A percentile compares a stretch with the other conserved stretches of the same genome.
Evolutionary conservation across 257 asterid species (phyloP).

Genomic region (Voacanga thouarsii): DNA sequence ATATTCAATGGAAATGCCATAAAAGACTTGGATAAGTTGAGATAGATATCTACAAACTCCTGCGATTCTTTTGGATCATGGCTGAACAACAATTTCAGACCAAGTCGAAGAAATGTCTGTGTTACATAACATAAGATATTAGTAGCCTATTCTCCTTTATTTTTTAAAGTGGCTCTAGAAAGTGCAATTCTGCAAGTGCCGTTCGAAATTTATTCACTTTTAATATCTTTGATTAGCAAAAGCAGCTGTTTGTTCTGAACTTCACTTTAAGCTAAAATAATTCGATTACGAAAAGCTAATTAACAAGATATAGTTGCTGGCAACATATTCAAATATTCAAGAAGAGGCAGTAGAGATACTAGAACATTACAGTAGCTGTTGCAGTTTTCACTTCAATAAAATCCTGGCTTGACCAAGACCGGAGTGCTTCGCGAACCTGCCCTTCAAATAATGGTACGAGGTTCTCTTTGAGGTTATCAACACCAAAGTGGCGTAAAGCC

Average conservation of each 20-base stretch:
- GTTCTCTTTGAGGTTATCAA: not conserved
- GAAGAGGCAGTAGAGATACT: not conserved
- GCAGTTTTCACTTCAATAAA: too few relatives aligned
- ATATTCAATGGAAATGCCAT: not conserved
- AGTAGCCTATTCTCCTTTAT: not conserved
- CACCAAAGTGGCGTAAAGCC: not conserved
- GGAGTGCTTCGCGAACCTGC: not conserved
- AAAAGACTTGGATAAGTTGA: not conserved
- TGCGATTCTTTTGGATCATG: not conserved
- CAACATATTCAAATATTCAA: not conserved
- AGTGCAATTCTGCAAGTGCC: too few relatives aligned
- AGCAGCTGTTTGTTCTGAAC: not conserved
- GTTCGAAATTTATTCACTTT: not conserved
- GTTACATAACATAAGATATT: too few relatives aligned
- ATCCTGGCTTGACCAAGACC: not conserved
- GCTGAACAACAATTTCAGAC: not conserved
- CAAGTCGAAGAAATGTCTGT: not conserved
- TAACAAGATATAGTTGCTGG: not conserved
- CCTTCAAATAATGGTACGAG: not conserved
- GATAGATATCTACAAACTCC: not conserved
- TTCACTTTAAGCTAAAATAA: not conserved
- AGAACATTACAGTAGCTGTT: not conserved
- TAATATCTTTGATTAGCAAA: not conserved
- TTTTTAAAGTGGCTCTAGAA: too few relatives aligned
- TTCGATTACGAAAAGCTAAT: too few relatives aligned